Conservation (phyloP, 768 basidiomycete genomes). For the Paxillus ammoniavirescens region DNA sequence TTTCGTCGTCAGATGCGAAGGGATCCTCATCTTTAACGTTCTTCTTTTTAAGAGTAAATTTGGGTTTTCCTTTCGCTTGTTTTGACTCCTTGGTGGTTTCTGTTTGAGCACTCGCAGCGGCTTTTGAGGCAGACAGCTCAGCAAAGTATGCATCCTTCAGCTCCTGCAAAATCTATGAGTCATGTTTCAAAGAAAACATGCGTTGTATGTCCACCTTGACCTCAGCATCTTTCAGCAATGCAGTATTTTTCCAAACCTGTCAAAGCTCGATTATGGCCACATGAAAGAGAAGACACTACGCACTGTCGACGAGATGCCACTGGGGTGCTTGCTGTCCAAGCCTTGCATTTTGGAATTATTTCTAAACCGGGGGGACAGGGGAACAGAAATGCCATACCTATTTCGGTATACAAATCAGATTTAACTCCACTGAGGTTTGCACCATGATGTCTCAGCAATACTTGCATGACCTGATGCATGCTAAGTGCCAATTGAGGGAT, state of each 20-base stretch:
- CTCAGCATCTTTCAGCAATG: constrained; percentile 57
- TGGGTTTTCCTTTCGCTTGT: constrained; percentile 31
- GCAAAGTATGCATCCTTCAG: constrained; percentile 62
- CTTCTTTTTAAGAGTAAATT: constrained; percentile 49
- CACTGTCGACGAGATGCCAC: constrained; percentile 71
- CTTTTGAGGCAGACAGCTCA: constrained; percentile 38
- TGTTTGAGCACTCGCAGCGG: constrained; percentile 16
- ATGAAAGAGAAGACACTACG: constrained; percentile 11
- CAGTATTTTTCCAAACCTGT: constrained; percentile 68
- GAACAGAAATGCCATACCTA: constrained; percentile 40
- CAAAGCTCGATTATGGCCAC: constrained; percentile 1
- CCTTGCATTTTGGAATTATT: constrained; percentile 38
- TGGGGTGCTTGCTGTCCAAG: constrained; percentile 74
- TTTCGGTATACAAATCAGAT: constrained; percentile 62
- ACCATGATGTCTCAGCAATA: constrained; percentile 64
- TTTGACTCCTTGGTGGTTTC: constrained; percentile 20
- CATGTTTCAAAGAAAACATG: background rate
- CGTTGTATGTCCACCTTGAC: constrained; percentile 48
- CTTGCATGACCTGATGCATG: constrained; percentile 55
- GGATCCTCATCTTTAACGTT: constrained; percentile 45
- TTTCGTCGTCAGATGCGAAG: constrained; percentile 53
- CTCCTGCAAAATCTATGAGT: constrained; percentile 36
- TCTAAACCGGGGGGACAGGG: background rate
- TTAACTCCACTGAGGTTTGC: constrained; percentile 68
- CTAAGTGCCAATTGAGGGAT: background rate